These are phyloP conservation scores for Crucibulum laeve DNA, from an alignment of 768 basidiomycete genomes.

Conservation along the genomic window DNA sequence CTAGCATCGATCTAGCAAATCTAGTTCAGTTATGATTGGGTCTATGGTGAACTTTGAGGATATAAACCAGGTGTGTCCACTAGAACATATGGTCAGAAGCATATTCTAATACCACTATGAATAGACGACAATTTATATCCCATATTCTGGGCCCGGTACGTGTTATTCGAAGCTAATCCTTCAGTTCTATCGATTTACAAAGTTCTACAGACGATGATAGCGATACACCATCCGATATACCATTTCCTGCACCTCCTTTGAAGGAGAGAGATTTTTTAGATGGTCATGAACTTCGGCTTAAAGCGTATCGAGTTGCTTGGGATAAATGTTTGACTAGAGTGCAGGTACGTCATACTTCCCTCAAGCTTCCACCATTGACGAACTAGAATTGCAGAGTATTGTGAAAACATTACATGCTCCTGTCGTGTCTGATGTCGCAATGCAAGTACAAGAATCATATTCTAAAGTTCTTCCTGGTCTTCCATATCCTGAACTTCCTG, in stretches of 20 bases:
- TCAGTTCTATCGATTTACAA: not conserved
- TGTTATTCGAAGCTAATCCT: not conserved
- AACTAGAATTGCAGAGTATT: conserved; percentile 35
- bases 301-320: conserved; percentile 44
- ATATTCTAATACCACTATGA: not conserved
- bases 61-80: not conserved
- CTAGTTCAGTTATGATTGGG: too few relatives aligned
- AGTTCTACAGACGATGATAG: not conserved
- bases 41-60: not conserved
- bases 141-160: not conserved
- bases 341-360: conserved; percentile 27
- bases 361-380: not conserved
- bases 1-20: too few relatives aligned
- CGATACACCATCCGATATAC: not conserved
- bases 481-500: conserved; percentile 43
- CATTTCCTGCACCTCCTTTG: not conserved
- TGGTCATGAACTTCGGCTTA: conserved; percentile 25
- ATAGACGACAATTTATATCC: not conserved
- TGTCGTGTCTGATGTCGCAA: conserved; percentile 33
- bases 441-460: conserved; percentile 32
- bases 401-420: conserved; percentile 37
- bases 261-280: conserved; percentile 9
- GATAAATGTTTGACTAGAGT: conserved; percentile 39
- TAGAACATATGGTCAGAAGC: not conserved
- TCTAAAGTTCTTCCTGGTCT: conserved; percentile 35